Conservation (phyloP, 441 rosid species). For the Breynia disticha region DNA sequence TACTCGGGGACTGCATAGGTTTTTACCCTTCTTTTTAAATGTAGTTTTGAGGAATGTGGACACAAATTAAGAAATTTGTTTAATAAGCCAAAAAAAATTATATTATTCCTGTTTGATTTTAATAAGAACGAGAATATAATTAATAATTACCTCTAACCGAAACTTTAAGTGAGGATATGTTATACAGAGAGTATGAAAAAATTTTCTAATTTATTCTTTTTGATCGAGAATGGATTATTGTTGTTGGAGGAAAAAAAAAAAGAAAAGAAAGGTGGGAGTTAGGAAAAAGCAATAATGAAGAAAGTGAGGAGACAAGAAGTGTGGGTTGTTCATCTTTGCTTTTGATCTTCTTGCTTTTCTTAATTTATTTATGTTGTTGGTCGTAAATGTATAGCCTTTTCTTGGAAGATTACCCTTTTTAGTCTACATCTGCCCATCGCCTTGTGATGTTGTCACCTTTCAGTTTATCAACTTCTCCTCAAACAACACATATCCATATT, state of each 20-base stretch:
- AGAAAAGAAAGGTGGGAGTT: constrained; percentile 1
- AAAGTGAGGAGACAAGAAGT: constrained; percentile 29
- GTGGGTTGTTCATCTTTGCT: constrained; percentile 29
- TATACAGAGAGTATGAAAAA: too few species aligned
- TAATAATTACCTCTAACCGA: too few species aligned
- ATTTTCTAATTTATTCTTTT: background rate
- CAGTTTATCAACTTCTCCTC: constrained; percentile 6
- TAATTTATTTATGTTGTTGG: constrained; percentile 30
- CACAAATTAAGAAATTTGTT: too few species aligned
- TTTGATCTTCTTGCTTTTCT: constrained; percentile 13
- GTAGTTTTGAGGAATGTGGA: too few species aligned
- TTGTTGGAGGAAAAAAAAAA: constrained; percentile 8
- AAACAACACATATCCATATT: too few species aligned
- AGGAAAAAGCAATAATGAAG: constrained; percentile 15
- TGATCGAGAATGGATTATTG: constrained; percentile 6
- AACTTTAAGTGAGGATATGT: too few species aligned
- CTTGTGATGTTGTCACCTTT: constrained; percentile 7
- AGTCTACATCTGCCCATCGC: constrained; percentile 37
- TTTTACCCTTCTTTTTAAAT: too few species aligned
- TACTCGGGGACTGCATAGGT: too few species aligned
- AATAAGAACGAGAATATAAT: too few species aligned
- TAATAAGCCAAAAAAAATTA: too few species aligned
- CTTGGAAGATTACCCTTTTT: constrained; percentile 29
- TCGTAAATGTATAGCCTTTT: constrained; percentile 22
- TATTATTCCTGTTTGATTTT: too few species aligned